These are phyloP conservation scores for Fusarium foetens DNA, from an alignment of 2,329 filamentous ascomycete species.

Conservation along the genomic window DNA sequence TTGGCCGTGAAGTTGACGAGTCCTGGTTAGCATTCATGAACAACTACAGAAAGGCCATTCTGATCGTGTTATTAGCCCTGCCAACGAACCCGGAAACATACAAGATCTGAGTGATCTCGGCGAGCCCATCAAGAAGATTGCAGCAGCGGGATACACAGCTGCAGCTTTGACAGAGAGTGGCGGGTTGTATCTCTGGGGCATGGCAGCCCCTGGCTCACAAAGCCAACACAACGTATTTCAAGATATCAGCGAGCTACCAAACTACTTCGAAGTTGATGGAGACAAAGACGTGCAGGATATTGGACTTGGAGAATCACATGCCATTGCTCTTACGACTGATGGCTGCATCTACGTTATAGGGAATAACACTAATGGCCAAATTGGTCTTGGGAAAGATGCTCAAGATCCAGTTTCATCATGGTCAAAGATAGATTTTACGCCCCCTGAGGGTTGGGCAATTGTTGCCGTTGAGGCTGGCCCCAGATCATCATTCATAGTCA, in stretches of 20 bases:
- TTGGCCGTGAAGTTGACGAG: conserved; percentile 61
- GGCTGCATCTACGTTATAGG: conserved; percentile 66
- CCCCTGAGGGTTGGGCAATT: conserved; percentile 44
- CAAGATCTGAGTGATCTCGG: conserved; percentile 62
- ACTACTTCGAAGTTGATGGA: conserved; percentile 58
- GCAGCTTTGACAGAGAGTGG: conserved; percentile 67
- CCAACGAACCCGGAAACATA: conserved; percentile 58
- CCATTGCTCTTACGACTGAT: conserved; percentile 63
- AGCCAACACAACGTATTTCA: conserved; percentile 50
- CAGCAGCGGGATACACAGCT: conserved; percentile 65
- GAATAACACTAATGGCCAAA: conserved; percentile 67
- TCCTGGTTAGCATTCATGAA: conserved; percentile 45
- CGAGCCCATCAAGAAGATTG: conserved; percentile 63
- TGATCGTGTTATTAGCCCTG: conserved; percentile 51
- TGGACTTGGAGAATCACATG: conserved; percentile 67
- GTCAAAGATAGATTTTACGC: conserved; percentile 49
- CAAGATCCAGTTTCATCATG: conserved; percentile 47
- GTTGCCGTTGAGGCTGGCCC: conserved; percentile 60
- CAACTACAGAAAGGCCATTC: neutral
- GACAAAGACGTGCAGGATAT: conserved; percentile 66
- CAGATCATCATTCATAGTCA: conserved; percentile 61
- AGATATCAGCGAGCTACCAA: conserved; percentile 49
- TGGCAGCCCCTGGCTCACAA: conserved; percentile 33
- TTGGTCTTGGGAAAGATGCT: conserved; percentile 56
- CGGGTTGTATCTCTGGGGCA: conserved; percentile 72